These are phyloP conservation scores for Schizothecium vesticola DNA, from an alignment of 495 filamentous ascomycete species.

Conservation along the genomic window DNA sequence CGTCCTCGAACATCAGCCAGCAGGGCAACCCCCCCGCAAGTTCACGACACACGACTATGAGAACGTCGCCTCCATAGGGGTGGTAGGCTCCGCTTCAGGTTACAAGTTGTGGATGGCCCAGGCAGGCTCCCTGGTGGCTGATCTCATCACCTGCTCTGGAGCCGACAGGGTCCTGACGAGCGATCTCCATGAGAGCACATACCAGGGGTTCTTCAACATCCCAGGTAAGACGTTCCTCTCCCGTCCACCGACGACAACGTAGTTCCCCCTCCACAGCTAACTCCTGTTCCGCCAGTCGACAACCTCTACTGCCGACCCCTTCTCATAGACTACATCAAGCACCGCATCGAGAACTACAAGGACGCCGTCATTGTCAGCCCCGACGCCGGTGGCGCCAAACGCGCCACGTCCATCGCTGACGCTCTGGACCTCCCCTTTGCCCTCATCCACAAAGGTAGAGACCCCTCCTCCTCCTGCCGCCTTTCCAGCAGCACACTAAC, in stretches of 20 bases:
- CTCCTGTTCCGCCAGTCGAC: constrained; percentile 52
- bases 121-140: constrained; percentile 88
- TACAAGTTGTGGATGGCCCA: constrained; percentile 99
- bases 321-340: constrained; percentile 83
- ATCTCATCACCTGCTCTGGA: constrained; percentile 89
- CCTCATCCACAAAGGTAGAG: constrained; percentile 84
- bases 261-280: not conserved
- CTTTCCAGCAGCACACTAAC: not conserved
- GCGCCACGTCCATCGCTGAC: constrained; percentile 94
- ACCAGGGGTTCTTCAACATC: constrained; percentile 95
- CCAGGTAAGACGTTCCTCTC: constrained; percentile 36
- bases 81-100: constrained; percentile 74
- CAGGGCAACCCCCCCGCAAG: not conserved
- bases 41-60: constrained; percentile 56
- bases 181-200: constrained; percentile 74
- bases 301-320: constrained; percentile 89
- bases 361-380: constrained; percentile 92
- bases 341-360: constrained; percentile 78
- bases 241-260: not conserved
- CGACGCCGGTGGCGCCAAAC: constrained; percentile 97
- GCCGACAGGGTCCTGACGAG: constrained; percentile 95
- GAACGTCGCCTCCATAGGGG: constrained; percentile 44
- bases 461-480: not conserved
- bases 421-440: constrained; percentile 89
- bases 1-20: not conserved